phyloP scores from a whole-genome alignment of 768 basidiomycete genomes.

The Rhodotorula toruloides region DNA sequence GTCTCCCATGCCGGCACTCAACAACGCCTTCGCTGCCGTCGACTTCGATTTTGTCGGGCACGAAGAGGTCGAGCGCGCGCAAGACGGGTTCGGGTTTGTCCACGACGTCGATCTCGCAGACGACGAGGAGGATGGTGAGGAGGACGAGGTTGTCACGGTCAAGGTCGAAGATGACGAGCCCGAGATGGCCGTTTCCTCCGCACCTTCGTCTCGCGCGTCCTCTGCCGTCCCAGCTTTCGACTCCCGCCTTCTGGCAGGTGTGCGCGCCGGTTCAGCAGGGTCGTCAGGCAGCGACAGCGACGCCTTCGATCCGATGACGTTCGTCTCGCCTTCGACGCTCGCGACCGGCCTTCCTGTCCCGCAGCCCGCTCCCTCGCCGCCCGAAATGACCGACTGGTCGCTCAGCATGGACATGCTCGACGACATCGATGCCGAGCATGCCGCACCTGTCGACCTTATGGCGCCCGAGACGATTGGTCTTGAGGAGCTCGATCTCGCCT shows the following conservation, averaged over 20 bases:
- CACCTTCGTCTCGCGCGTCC: conserved; percentile 24
- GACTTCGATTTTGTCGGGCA: conserved; percentile 37
- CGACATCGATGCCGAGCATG: conserved; percentile 32
- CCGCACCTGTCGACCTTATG: conserved; percentile 27
- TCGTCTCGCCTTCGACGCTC: conserved; percentile 28
- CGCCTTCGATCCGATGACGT: conserved; percentile 27
- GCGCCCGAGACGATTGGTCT: conserved; percentile 34
- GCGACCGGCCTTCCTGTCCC: conserved; percentile 35
- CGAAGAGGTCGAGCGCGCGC: conserved; percentile 17
- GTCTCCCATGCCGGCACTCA: conserved; percentile 17
- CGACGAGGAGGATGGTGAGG: conserved; percentile 24
- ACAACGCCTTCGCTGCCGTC: conserved; percentile 10
- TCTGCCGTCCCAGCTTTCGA: conserved; percentile 25
- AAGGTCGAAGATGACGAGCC: conserved; percentile 6
- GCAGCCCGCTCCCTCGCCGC: conserved; percentile 30
- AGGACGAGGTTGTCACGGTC: conserved; percentile 16
- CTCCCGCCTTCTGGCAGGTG: conserved; percentile 8
- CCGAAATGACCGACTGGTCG: conserved; percentile 34
- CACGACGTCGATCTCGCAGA: conserved; percentile 28
- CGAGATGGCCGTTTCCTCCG: conserved; percentile 12
- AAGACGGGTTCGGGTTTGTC: conserved; percentile 14
- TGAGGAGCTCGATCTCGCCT: conserved; percentile 36
- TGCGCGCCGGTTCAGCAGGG: conserved; percentile 13
- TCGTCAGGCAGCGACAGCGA: conserved; percentile 28
- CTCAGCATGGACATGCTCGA: conserved; percentile 33